These are phyloP conservation scores for Cryptococcus sp. DNA, from an alignment of 1,284 basidiomycete species.

Conservation along the genomic window DNA sequence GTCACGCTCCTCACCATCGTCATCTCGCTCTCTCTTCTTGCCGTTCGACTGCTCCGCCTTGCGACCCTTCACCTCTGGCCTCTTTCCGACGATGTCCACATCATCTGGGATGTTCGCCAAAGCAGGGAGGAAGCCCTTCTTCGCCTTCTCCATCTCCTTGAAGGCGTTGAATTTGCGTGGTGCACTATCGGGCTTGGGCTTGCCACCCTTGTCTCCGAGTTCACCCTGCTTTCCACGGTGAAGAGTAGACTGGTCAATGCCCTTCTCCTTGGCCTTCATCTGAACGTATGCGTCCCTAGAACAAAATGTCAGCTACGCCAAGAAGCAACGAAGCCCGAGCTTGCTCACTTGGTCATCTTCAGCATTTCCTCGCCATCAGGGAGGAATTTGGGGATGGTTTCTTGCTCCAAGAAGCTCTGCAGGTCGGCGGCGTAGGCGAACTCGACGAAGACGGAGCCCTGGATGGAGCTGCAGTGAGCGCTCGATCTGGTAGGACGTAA, in stretches of 20 bases:
- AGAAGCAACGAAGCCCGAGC: background rate
- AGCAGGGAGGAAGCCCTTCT: conserved; percentile 39
- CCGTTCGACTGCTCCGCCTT: conserved; percentile 20
- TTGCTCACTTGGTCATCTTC: conserved; percentile 80
- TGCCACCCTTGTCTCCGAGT: background rate
- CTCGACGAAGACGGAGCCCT: conserved; percentile 93
- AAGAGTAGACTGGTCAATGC: conserved; percentile 56
- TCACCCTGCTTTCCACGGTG: conserved; percentile 14
- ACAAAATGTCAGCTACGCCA: conserved; percentile 5
- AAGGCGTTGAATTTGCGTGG: conserved; percentile 78
- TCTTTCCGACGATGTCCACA: conserved; percentile 44
- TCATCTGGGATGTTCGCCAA: conserved; percentile 45
- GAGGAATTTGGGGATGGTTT: conserved; percentile 76
- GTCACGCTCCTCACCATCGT: conserved; percentile 46
- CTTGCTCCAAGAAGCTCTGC: conserved; percentile 74
- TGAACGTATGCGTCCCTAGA: conserved; percentile 84
- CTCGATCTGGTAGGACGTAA: too few relatives aligned
- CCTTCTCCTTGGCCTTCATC: conserved; percentile 98
- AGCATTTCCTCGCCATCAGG: conserved; percentile 66
- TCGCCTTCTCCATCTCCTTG: conserved; percentile 68
- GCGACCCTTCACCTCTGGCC: conserved; percentile 13
- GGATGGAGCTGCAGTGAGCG: background rate
- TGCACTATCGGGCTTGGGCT: conserved; percentile 12
- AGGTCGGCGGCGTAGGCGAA: conserved; percentile 74
- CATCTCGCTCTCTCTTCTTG: conserved; percentile 50